Evolutionary conservation across 805 yeast species (phyloP).

Genomic region (Clavispora asparagi): DNA sequence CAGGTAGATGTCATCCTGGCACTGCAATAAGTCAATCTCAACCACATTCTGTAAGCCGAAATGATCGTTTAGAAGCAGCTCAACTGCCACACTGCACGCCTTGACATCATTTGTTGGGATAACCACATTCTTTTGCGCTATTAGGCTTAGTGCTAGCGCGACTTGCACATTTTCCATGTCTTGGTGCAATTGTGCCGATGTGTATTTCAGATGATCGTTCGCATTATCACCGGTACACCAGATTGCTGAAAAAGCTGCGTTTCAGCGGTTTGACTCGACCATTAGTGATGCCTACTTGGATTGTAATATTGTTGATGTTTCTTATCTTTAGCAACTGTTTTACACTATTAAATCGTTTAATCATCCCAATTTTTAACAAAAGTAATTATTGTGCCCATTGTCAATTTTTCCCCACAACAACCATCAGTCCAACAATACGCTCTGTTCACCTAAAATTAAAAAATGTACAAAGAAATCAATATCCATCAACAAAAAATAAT

Average conservation of each 20-base stretch:
- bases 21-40: slow-evolving; percentile 12
- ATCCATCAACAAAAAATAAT: no score
- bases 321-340: no score
- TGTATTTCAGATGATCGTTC: background rate
- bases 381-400: no score
- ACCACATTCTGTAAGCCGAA: slow-evolving; percentile 4
- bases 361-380: no score
- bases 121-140: slow-evolving; percentile 7
- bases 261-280: no score
- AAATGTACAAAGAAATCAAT: no score
- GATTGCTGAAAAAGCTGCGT: background rate
- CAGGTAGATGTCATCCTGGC: slow-evolving; percentile 2
- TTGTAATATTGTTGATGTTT: no score
- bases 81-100: slow-evolving; percentile 4
- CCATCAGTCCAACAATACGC: no score
- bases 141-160: slow-evolving; percentile 10
- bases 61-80: background rate
- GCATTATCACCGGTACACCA: background rate
- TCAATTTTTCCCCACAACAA: no score
- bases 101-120: slow-evolving; percentile 8
- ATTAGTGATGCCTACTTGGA: no score
- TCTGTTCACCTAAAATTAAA: no score
- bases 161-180: slow-evolving; percentile 13
- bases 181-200: background rate
- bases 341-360: no score